These are phyloP conservation scores for Stenogyne calaminthoides DNA, from an alignment of 305 asterid species.

Conservation along the genomic window DNA sequence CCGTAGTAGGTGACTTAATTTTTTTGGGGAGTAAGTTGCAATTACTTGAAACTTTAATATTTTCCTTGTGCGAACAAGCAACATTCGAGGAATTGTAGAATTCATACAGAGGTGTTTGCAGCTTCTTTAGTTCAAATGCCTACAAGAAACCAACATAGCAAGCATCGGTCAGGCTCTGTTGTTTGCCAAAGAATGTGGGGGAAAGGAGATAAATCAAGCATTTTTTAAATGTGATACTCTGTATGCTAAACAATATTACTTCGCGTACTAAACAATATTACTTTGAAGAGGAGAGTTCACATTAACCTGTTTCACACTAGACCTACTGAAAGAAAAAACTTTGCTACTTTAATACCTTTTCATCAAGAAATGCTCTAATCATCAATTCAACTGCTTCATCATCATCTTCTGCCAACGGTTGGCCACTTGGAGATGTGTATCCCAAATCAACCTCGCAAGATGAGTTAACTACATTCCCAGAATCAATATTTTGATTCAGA, in stretches of 20 bases:
- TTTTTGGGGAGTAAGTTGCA: constrained; percentile 60
- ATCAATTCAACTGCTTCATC: constrained; percentile 76
- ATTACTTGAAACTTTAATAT: constrained; percentile 51
- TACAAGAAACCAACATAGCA: constrained; percentile 27
- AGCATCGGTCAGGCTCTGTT: background rate
- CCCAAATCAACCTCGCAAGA: constrained; percentile 45
- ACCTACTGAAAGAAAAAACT: background rate
- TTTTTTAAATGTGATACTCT: too few relatives aligned
- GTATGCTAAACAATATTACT: too few relatives aligned
- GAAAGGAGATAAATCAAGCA: too few relatives aligned
- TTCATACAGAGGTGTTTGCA: constrained; percentile 77
- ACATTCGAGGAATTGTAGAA: constrained; percentile 65
- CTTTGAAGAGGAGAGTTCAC: too few relatives aligned
- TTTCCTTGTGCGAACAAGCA: constrained; percentile 64
- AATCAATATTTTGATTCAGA: constrained; percentile 36
- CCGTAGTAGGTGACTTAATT: constrained; percentile 59
- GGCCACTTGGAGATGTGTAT: constrained; percentile 56
- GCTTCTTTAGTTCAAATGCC: constrained; percentile 79
- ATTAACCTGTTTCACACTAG: too few relatives aligned
- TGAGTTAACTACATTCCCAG: constrained; percentile 35
- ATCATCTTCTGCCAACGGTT: constrained; percentile 58
- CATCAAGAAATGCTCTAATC: constrained; percentile 79
- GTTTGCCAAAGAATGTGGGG: too few relatives aligned
- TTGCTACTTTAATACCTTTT: constrained; percentile 51
- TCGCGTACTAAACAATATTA: too few relatives aligned